Base-by-base conservation (phyloP, 441 rosid genomes). In the Aquilaria agallochum region DNA sequence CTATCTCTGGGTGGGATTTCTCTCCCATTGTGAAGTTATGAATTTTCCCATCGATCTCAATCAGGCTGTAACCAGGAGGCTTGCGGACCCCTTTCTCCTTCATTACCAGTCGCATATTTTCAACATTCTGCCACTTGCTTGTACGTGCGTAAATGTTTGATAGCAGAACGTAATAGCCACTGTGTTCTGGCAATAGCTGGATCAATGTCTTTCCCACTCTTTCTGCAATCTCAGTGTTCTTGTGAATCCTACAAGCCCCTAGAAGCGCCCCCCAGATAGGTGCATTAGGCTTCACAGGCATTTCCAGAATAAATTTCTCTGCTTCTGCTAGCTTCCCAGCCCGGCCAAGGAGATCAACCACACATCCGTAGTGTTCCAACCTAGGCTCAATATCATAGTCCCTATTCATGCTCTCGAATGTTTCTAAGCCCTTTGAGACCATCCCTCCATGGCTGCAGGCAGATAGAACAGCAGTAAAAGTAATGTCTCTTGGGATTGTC, bases 371-470 rank as follows among this genome's bases (percentile, higher is more conserved):
- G 58, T 88, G 92, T 70, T 88, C 96, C 55, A 82, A 56, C 64
- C 90, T 80, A 33, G 84, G 87, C 65, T 82, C 79, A 10, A 86
- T 71, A 5, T 67, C 46, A 31, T 77, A 72, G 5, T 65, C 80
- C 11, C 59, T 67, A 59, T 70, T 74, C 78, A 84, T 83, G 80
- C 61, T 74, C 59, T 78, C 73, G 27, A 80, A 88, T 56, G 83
- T 54, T 53, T 85, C 81, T 9, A 76, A 66, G 52, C 92, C 95
- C 70, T 68, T 83, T 20, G 74, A 76, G 2, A 85, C 84, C 67
- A 88, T 72, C 15, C 95, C 90, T 5, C 88, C 80, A 31, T 85
- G 95, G 54, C 95, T 82, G 60, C 95, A 85, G 58, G 90, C 90
- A 1, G 88, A 83, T 65, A 88, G 71, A 69, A 85, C 72, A 0